These are phyloP conservation scores for Phyllosticta citriasiana DNA, from an alignment of 2,329 filamentous ascomycete species.

Conservation along the genomic window DNA sequence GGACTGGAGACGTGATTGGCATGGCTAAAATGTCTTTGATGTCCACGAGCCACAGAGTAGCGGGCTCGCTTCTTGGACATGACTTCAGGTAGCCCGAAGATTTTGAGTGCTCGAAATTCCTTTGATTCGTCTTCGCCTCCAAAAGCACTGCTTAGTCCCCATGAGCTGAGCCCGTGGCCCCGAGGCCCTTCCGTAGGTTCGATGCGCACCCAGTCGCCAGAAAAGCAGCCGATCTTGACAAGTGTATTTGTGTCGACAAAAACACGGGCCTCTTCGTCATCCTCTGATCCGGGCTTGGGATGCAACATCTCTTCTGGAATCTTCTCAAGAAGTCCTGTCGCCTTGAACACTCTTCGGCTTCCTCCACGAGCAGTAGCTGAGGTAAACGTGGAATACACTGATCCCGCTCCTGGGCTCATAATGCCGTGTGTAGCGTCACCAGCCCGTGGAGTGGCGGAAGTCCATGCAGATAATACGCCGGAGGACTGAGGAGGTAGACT, in stretches of 20 bases:
- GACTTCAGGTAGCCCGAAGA: constrained; percentile 79
- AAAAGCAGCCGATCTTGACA: constrained; percentile 89
- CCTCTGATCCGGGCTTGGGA: constrained; percentile 72
- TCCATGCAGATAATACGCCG: constrained; percentile 69
- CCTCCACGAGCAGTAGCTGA: constrained; percentile 69
- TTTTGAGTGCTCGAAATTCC: constrained; percentile 72
- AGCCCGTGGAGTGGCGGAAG: constrained; percentile 71
- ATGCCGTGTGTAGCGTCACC: constrained; percentile 62
- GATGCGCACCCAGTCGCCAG: constrained; percentile 88
- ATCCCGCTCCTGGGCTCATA: constrained; percentile 60
- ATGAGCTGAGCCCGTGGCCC: constrained; percentile 53
- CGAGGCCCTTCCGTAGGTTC: constrained; percentile 68
- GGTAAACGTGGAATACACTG: constrained; percentile 81
- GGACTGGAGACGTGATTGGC: constrained; percentile 15
- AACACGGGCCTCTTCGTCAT: constrained; percentile 76
- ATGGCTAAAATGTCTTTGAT: constrained; percentile 40
- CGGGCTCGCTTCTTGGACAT: constrained; percentile 43
- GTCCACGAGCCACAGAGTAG: constrained; percentile 42
- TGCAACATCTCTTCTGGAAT: constrained; percentile 74
- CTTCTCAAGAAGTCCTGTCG: constrained; percentile 61
- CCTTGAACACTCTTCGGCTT: constrained; percentile 69
- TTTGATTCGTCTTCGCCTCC: constrained; percentile 48
- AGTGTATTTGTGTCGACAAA: constrained; percentile 84
- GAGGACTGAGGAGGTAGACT: constrained; percentile 66
- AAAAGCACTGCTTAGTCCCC: constrained; percentile 55